Base-by-base conservation (phyloP, 768 basidiomycete genomes). In the Heimioporus sp. region DNA sequence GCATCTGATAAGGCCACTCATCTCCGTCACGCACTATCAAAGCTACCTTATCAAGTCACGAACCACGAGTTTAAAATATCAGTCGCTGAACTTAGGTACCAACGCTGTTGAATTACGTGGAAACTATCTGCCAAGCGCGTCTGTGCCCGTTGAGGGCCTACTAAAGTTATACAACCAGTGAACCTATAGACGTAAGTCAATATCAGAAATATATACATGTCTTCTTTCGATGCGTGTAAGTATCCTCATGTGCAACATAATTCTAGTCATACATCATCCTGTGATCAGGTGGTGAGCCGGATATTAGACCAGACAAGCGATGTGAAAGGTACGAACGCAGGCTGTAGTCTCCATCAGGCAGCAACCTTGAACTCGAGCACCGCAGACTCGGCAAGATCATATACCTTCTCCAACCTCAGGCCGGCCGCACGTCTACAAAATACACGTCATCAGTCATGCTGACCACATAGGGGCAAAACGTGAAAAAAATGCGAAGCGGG, bases 341-440 rank as follows among this genome's bases (percentile, higher is more conserved):
- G 19, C 3, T 31, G 32, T 28, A 30, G n/a, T 13, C 28, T 37
- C 36, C 15, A 45, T 63, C 37, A 57, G 16, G 45, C 21, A 32
- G 49, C 56, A 15, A 58, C 13, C 47, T 46, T 67, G 37, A 63
- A 63, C 35, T 65, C 64, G 31, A 67, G 43, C 4, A 68, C 62
- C 11, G 56, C 36, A 38, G 64, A 57, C 43, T 65, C 59, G 39
- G 55, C 64, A 51, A 67, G 61, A 45, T 67, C 66, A 20, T 68
- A 62, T 19, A 64, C 55, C 50, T 53, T 65, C 41, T 59, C 62
- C 36, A 67, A 38, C 42, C 51, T 54, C 46, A 65, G 40, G 12
- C 58, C 64, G 42, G 55, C 59, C 5, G 49, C 45, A 19, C 48
- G 16, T 16, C 66, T 66, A 48, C 2, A 48, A 40, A 35, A 35